These are phyloP conservation scores for Xylaria sp. DNA, from an alignment of 2,329 filamentous ascomycete species.

Conservation along the genomic window DNA sequence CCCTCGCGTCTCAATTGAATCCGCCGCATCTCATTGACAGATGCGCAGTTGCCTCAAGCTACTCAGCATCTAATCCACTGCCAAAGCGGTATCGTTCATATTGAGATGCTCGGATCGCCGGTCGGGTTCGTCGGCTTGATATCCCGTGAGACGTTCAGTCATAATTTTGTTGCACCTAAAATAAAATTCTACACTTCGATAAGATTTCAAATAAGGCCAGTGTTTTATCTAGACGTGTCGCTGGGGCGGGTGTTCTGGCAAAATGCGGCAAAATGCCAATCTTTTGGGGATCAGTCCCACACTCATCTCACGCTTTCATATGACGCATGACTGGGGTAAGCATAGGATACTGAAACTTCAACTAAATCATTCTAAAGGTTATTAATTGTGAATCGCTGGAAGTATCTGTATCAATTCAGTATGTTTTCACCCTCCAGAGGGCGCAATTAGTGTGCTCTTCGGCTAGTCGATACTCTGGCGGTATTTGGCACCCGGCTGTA, in stretches of 20 bases:
- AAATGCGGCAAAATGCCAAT: constrained; percentile 21
- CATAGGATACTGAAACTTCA: neutral
- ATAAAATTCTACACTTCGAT: neutral
- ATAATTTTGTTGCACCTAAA: neutral
- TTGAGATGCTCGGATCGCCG: neutral
- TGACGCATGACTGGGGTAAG: too few relatives aligned
- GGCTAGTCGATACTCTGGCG: neutral
- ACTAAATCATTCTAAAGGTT: neutral
- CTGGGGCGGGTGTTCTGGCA: constrained; percentile 5
- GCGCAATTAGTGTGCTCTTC: neutral
- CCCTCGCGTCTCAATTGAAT: neutral
- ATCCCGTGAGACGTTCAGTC: neutral
- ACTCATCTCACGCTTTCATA: too few relatives aligned
- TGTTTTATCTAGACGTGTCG: neutral
- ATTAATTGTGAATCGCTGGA: neutral
- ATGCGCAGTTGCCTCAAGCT: neutral
- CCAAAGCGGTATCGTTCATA: neutral
- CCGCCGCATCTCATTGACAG: constrained; percentile 11
- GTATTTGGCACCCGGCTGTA: neutral
- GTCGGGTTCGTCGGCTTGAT: neutral
- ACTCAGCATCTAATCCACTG: neutral
- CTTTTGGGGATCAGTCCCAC: neutral
- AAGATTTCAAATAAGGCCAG: neutral
- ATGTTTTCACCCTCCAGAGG: neutral
- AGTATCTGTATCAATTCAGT: neutral